These are phyloP conservation scores for Phytophthora cactorum DNA, from an alignment of 352 stramenopile species.

Conservation along the genomic window DNA sequence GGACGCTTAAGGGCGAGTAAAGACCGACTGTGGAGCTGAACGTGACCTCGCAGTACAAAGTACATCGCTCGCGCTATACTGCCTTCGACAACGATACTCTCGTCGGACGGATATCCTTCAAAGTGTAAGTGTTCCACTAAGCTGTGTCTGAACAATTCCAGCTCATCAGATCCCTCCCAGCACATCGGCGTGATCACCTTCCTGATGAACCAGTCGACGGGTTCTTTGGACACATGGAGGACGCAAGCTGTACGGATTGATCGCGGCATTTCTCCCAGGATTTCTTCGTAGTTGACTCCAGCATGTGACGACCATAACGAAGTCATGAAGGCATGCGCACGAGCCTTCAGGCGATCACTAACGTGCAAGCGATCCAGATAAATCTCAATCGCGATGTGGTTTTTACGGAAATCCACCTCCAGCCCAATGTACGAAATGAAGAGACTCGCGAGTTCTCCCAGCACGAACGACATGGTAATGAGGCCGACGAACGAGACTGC, in stretches of 20 bases:
- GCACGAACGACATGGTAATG: conserved; percentile 62
- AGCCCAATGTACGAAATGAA: conserved; percentile 67
- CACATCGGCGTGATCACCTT: conserved; percentile 44
- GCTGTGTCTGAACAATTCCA: conserved; percentile 10
- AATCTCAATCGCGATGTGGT: conserved; percentile 57
- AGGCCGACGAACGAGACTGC: conserved; percentile 50
- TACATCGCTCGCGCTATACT: conserved; percentile 68
- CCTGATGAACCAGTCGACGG: conserved; percentile 46
- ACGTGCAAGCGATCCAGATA: conserved; percentile 49
- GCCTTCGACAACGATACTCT: conserved; percentile 63
- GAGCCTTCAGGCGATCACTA: conserved; percentile 37
- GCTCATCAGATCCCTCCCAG: conserved; percentile 25
- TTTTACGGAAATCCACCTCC: conserved; percentile 67
- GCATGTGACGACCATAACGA: conserved; percentile 65
- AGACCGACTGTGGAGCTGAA: conserved; percentile 44
- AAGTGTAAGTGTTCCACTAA: conserved; percentile 56
- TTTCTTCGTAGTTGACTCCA: conserved; percentile 59
- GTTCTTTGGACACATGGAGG: conserved; percentile 38
- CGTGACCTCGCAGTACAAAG: conserved; percentile 67
- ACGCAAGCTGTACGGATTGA: conserved; percentile 61
- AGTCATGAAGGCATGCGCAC: conserved; percentile 50
- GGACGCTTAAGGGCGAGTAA: conserved; percentile 28
- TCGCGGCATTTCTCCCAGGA: conserved; percentile 52
- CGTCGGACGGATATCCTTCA: conserved; percentile 63
- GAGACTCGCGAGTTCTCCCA: conserved; percentile 58